Conservation (phyloP, 257 asterid genomes). For the Phtheirospermum japonicum region DNA sequence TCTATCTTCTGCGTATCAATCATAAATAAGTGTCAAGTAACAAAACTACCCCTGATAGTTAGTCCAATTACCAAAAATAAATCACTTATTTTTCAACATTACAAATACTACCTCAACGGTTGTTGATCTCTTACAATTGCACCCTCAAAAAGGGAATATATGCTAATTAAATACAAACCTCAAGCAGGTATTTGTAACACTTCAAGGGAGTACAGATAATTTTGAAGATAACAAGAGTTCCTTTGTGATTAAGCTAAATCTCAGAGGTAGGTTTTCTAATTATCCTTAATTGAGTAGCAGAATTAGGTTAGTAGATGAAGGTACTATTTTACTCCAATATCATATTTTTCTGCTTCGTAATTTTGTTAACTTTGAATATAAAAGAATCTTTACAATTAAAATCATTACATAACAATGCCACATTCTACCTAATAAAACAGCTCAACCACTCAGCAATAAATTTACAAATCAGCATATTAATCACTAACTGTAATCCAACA, state of each 20-base stretch:
- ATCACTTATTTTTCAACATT: background rate
- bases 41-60: background rate
- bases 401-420: background rate
- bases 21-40: slow-evolving; percentile 5
- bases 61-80: background rate
- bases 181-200: background rate
- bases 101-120: background rate
- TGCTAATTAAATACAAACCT: background rate
- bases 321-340: background rate
- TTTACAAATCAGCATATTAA: slow-evolving; percentile 12
- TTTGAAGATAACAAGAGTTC: background rate
- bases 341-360: background rate
- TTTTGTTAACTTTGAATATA: background rate
- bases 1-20: too few species aligned
- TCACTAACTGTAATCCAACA: slow-evolving; percentile 14
- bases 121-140: background rate
- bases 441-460: slow-evolving; percentile 22
- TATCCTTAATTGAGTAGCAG: background rate
- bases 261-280: background rate
- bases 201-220: background rate
- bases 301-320: slow-evolving; percentile 18
- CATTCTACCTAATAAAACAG: slow-evolving; percentile 23
- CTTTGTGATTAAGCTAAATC: background rate
- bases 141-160: background rate
- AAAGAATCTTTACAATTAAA: slow-evolving; percentile 18